Conservation (phyloP, 2,329 filamentous ascomycete species). For the Aschersonia sp. region DNA sequence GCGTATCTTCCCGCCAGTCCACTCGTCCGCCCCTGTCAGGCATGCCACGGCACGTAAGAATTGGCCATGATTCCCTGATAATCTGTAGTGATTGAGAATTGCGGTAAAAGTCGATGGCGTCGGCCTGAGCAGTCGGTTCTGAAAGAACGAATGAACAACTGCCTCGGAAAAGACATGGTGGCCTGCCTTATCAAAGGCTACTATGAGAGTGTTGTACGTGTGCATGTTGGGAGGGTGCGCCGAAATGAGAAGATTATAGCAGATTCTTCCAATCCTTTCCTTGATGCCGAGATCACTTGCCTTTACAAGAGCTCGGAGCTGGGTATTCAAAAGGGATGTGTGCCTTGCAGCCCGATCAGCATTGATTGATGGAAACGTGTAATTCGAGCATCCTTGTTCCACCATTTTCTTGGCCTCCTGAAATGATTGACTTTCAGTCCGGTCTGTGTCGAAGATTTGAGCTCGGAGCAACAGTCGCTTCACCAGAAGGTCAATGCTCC, state of each 20-base stretch:
- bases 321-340: constrained; percentile 13
- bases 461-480: constrained; percentile 15
- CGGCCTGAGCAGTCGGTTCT: constrained; percentile 26
- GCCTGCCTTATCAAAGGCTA: constrained; percentile 42
- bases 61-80: constrained; percentile 21
- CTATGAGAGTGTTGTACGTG: constrained; percentile 57
- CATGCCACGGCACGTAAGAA: constrained; percentile 31
- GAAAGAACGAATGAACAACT: constrained; percentile 37
- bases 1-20: constrained; percentile 22
- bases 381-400: constrained; percentile 6
- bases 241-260: constrained; percentile 53
- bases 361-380: constrained; percentile 15
- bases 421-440: constrained; percentile 12
- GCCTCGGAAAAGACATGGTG: constrained; percentile 34
- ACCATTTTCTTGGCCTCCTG: constrained; percentile 14
- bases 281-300: constrained; percentile 11
- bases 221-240: constrained; percentile 47
- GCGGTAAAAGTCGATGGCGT: constrained; percentile 34
- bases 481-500: constrained; percentile 13
- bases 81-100: constrained; percentile 35
- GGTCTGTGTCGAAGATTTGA: constrained; percentile 8
- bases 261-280: constrained; percentile 27
- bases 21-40: constrained; percentile 27
- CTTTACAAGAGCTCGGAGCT: constrained; percentile 14
- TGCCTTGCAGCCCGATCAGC: constrained; percentile 11